These are phyloP conservation scores for Polytrichum formosum DNA, from an alignment of 225 moss, liverwort and hornwort genomes.

Conservation along the genomic window DNA sequence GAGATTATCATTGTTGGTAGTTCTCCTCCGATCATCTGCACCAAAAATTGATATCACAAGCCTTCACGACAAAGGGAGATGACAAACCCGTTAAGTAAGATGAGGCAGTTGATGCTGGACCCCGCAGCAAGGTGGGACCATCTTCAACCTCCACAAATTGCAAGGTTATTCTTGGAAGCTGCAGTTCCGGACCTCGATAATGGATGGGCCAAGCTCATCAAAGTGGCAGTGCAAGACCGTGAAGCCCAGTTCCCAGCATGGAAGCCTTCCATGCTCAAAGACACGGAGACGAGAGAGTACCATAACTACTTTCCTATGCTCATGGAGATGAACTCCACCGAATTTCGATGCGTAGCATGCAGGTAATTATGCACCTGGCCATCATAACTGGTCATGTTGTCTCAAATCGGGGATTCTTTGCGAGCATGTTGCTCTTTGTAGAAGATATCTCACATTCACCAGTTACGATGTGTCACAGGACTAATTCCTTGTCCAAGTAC, in stretches of 20 bases:
- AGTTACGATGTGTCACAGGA: no score
- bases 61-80: background rate
- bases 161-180: constrained; percentile 9
- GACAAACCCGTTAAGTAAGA: constrained; percentile 16
- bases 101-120: constrained; percentile 24
- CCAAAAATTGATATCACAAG: no score
- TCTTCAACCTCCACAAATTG: constrained; percentile 12
- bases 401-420: no score
- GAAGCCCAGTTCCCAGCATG: constrained; percentile 1
- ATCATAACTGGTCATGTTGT: no score
- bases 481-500: no score
- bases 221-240: constrained; percentile 3
- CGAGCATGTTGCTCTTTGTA: no score
- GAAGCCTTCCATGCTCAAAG: constrained; percentile 18
- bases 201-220: constrained; percentile 26
- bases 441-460: no score
- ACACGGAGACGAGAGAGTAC: constrained; percentile 9
- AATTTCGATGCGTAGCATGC: constrained; percentile 19
- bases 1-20: no score
- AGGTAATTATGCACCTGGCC: background rate
- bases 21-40: no score
- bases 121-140: constrained; percentile 18
- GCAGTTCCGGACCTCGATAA: constrained; percentile 14
- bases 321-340: constrained; percentile 23
- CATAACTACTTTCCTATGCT: constrained; percentile 27